These are phyloP conservation scores for Ophioceras dolichostomum DNA, from an alignment of 2,329 filamentous ascomycete genomes.

Conservation along the genomic window DNA sequence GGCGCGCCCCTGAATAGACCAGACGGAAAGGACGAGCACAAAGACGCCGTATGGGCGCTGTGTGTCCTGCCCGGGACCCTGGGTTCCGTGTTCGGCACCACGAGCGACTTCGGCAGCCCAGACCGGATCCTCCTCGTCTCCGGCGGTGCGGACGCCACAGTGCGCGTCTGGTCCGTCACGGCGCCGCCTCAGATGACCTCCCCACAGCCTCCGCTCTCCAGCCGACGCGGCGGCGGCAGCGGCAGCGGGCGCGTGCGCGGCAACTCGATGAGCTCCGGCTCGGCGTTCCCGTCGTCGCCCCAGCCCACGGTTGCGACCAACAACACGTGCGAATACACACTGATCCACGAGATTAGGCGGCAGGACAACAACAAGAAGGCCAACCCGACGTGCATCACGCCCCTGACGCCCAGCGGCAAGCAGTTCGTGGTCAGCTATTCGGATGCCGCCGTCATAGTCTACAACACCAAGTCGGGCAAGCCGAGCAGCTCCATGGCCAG, in stretches of 20 bases:
- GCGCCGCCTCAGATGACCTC: constrained; percentile 77
- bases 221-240: constrained; percentile 40
- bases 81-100: constrained; percentile 67
- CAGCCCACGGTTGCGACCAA: constrained; percentile 78
- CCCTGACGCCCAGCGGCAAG: constrained; percentile 70
- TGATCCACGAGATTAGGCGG: constrained; percentile 76
- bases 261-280: constrained; percentile 90
- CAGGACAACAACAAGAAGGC: constrained; percentile 38
- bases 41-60: constrained; percentile 90
- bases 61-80: constrained; percentile 82
- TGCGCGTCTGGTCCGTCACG: constrained; percentile 91
- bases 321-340: constrained; percentile 76
- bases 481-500: constrained; percentile 90
- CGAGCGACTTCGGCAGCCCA: constrained; percentile 61
- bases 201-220: constrained; percentile 50
- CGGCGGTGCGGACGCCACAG: constrained; percentile 78
- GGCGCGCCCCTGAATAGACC: no score
- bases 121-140: constrained; percentile 87
- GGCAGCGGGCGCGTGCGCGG: constrained; percentile 61
- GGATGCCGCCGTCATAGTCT: constrained; percentile 82
- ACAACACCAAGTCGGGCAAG: constrained; percentile 84
- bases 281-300: constrained; percentile 79
- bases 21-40: constrained; percentile 94
- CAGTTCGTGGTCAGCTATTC: constrained; percentile 89
- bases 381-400: constrained; percentile 86